Evolutionary conservation across 495 filamentous ascomycete genomes (phyloP).

Genomic region (Hypoxylon intermedium): DNA sequence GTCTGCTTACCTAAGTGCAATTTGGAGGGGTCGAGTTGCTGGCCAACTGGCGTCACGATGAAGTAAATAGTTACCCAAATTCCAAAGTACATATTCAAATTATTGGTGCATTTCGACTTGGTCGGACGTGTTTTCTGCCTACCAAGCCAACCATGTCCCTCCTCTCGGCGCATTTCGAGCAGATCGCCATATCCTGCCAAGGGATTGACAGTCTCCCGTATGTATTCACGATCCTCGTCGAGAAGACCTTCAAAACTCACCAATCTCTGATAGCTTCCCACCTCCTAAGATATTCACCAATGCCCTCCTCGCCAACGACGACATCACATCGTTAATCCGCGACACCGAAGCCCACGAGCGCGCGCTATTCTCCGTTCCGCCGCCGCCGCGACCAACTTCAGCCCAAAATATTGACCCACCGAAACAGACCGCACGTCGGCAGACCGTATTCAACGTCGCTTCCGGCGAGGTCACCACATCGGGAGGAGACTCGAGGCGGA

Average conservation of each 20-base stretch:
- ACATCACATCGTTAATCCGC: constrained; percentile 92
- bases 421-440: constrained; percentile 50
- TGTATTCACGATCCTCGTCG: constrained; percentile 35
- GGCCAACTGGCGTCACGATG: too few relatives aligned
- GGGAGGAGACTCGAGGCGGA: constrained; percentile 47
- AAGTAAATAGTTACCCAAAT: too few relatives aligned
- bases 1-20: too few relatives aligned
- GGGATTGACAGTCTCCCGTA: constrained; percentile 86
- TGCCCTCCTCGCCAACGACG: constrained; percentile 81
- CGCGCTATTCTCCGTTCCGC: constrained; percentile 89
- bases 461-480: constrained; percentile 61
- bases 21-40: too few relatives aligned
- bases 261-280: constrained; percentile 68
- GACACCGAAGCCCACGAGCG: constrained; percentile 96
- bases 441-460: constrained; percentile 64
- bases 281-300: constrained; percentile 96
- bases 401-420: constrained; percentile 40
- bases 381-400: constrained; percentile 59
- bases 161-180: constrained; percentile 84
- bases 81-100: too few relatives aligned
- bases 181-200: constrained; percentile 81
- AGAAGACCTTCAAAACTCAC: constrained; percentile 7
- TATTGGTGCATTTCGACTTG: too few relatives aligned
- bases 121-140: too few relatives aligned
- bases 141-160: constrained; percentile 74